phyloP scores from a whole-genome alignment of 1,139 yeast species.

The Pneumocystis canis region DNA sequence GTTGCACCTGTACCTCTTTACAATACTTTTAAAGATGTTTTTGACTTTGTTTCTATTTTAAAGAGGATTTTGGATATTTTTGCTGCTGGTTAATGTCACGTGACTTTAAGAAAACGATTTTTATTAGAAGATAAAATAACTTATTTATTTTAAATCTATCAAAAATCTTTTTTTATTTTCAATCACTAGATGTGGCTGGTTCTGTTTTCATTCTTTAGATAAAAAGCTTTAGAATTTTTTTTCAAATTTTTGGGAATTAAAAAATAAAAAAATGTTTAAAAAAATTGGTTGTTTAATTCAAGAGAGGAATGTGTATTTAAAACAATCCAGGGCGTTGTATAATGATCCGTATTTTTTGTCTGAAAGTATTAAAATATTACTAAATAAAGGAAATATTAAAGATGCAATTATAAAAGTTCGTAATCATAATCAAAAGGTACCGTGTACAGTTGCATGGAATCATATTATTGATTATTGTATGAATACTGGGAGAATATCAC shows the following conservation, averaged over 20 bases:
- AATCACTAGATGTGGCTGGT: not conserved
- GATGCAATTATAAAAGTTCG: constrained; percentile 3
- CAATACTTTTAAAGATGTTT: constrained; percentile 58
- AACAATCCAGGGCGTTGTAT: not conserved
- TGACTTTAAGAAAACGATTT: not conserved
- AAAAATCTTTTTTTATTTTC: too few species aligned
- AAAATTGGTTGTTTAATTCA: not conserved
- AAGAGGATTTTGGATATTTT: constrained; percentile 27
- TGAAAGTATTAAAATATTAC: not conserved
- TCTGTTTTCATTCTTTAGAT: not conserved
- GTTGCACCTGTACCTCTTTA: constrained; percentile 75
- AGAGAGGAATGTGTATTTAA: not conserved
- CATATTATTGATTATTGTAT: not conserved
- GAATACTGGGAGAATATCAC: not conserved
- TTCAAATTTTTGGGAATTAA: not conserved
- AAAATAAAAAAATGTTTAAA: not conserved
- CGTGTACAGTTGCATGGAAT: constrained; percentile 5
- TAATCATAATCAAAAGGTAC: not conserved
- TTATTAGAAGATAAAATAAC: not conserved
- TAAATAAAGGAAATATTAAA: not conserved
- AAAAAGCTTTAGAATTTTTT: not conserved
- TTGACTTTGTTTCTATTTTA: constrained; percentile 33
- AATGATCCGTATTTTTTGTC: not conserved
- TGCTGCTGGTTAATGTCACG: not conserved
- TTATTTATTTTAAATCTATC: not conserved